These are phyloP conservation scores for Vitis labrusca DNA, from an alignment of 164 flowering plant species.

Conservation along the genomic window DNA sequence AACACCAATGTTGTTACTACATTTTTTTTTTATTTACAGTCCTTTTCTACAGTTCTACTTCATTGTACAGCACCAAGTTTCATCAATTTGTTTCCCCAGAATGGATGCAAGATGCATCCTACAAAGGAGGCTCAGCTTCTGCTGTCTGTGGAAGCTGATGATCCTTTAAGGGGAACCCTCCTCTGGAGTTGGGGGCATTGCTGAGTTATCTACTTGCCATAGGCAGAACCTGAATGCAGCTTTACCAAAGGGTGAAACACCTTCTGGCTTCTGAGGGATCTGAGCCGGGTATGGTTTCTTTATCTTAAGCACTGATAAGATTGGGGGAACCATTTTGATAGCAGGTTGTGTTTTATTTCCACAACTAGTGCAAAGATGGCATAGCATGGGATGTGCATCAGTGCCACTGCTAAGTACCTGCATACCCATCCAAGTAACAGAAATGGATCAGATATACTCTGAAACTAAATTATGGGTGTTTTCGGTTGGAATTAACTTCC, in stretches of 20 bases:
- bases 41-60: too few species aligned
- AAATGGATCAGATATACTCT: not conserved
- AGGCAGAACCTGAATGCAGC: not conserved
- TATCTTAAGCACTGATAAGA: conserved; percentile 17
- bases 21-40: too few species aligned
- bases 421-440: not conserved
- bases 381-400: conserved; percentile 47
- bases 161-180: too few species aligned
- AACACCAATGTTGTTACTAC: too few species aligned
- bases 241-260: not conserved
- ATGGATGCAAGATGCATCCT: too few species aligned
- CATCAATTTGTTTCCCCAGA: too few species aligned
- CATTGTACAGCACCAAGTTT: too few species aligned
- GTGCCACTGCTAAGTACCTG: conserved; percentile 51
- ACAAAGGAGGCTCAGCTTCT: too few species aligned
- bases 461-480: not conserved
- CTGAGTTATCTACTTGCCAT: not conserved
- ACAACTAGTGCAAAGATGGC: conserved; percentile 34
- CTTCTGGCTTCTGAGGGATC: not conserved
- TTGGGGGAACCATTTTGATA: conserved; percentile 33
- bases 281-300: not conserved
- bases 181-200: too few species aligned
- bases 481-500: too few species aligned
- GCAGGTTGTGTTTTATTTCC: conserved; percentile 23
- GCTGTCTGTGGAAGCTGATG: too few species aligned